Base-by-base conservation (phyloP, 2,329 filamentous ascomycete genomes). In the Alternaria sp. region DNA sequence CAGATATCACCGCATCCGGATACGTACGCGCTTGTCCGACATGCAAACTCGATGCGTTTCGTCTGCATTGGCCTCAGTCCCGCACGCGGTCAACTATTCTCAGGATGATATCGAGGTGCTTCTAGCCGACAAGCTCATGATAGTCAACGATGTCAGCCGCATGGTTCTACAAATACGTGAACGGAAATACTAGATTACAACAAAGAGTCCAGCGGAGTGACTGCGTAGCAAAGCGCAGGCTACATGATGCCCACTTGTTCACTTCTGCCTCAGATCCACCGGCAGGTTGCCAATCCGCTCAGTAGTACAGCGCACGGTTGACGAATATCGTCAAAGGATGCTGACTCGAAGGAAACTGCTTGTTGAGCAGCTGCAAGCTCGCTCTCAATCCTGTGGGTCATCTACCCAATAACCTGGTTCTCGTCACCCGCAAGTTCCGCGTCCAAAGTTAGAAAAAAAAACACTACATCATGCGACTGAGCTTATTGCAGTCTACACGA, bases 311-410 rank as follows among this genome's bases (percentile, higher is more conserved):
- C 46, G 20, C 32, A 12, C 18, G 6, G 46, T 12, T 38, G 46
- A 44, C 38, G 8, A 57, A 36, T 34, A 34, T 30, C 22, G 32
- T 57, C 41, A 38, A 47, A 46, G n/a, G 26, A 39, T 28, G 39
- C 48, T 57, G 32, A 46, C 41, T 18, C 12, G 39, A 51, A 34
- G 38, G 34, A 24, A 41, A 24, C 30, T 28, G 26, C 20, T 16
- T 32, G 20, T n/a, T 44, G 16, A 12, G n/a, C 39, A 20, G 36
- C 26, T 54, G 30, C 12, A 28, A 18, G 30, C 11, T 34, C 26
- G 36, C 12, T 22, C 18, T 51, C 47, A 43, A 26, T 22, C 5
- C 30, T 34, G 41, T 8, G 16, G 47, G 26, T 44, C 26, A 41
- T 28, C 16, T 47, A 30, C 38, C 57, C 47, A 34, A 48, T 38